A percentile compares a stretch with the other conserved stretches of the same genome.
These are phyloP conservation scores for Pythium myriotylum DNA, from an alignment of 352 stramenopile genomes.

Conservation along the genomic window DNA sequence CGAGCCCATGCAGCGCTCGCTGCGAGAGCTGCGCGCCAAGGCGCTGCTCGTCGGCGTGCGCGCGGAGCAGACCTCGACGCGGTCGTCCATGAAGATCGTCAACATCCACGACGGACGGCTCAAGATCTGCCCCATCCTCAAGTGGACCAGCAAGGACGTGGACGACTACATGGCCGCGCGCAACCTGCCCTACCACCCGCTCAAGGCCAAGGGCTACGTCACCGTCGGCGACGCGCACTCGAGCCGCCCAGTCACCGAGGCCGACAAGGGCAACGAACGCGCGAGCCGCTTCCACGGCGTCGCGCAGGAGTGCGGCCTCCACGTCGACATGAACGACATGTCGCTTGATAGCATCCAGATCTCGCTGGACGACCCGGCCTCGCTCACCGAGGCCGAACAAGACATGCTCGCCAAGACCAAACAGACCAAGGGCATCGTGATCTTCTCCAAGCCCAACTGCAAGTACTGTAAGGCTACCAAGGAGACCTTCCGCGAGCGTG, in stretches of 20 bases:
- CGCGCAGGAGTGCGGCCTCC: constrained; percentile 82
- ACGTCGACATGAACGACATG: constrained; percentile 73
- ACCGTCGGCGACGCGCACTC: constrained; percentile 86
- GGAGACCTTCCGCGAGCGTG: constrained; percentile 50
- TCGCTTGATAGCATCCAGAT: constrained; percentile 51
- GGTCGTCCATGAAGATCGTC: constrained; percentile 71
- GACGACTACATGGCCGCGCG: constrained; percentile 75
- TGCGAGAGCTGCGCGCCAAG: constrained; percentile 58
- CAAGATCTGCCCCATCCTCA: constrained; percentile 87
- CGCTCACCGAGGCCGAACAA: constrained; percentile 46
- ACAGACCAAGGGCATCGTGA: constrained; percentile 52
- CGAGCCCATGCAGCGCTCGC: constrained; percentile 79
- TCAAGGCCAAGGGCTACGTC: constrained; percentile 81
- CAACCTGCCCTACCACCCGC: constrained; percentile 79
- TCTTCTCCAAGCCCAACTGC: constrained; percentile 79
- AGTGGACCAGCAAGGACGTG: constrained; percentile 77
- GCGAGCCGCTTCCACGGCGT: constrained; percentile 80
- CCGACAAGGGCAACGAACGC: constrained; percentile 67
- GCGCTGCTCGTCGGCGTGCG: constrained; percentile 82
- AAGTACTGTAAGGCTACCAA: constrained; percentile 76
- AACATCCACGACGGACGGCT: constrained; percentile 81
- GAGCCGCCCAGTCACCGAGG: constrained; percentile 72
- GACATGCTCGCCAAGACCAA: constrained; percentile 46
- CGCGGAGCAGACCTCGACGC: constrained; percentile 73
- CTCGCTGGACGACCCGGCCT: constrained; percentile 48